phyloP scores from a whole-genome alignment of 1,284 basidiomycete species.

The Cutaneotrichosporon mucoides region DNA sequence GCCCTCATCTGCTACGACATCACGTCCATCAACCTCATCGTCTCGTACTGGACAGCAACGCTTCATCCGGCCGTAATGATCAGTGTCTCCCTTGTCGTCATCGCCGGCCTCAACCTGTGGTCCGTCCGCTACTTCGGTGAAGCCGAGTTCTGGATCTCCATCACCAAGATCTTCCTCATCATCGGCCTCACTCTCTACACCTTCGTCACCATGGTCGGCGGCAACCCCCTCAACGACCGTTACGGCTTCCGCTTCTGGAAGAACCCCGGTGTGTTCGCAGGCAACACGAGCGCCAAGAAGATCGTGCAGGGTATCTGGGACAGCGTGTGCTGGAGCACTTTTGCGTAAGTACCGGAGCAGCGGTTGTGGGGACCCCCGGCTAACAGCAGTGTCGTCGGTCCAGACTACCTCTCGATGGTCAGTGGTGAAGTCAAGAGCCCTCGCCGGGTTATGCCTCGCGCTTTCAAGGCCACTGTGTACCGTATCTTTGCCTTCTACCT shows the following conservation, averaged over 20 bases:
- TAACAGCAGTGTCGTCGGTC: conserved; percentile 18
- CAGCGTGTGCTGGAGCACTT: conserved; percentile 30
- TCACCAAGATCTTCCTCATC: conserved; percentile 35
- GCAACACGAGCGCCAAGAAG: conserved; percentile 17
- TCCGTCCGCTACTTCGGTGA: conserved; percentile 28
- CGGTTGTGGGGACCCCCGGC: background rate
- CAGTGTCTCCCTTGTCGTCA: conserved; percentile 22
- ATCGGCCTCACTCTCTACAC: conserved; percentile 36
- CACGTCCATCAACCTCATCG: conserved; percentile 8
- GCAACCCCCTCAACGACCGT: conserved; percentile 12
- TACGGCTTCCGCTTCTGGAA: conserved; percentile 38
- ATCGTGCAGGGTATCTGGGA: conserved; percentile 36
- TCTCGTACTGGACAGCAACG: conserved; percentile 27
- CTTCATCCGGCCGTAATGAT: conserved; percentile 34
- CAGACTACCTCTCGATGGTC: conserved; percentile 30
- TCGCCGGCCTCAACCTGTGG: conserved; percentile 27
- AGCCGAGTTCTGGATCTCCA: conserved; percentile 35
- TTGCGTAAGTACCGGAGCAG: conserved; percentile 24
- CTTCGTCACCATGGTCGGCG: conserved; percentile 39
- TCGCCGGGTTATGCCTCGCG: conserved; percentile 36
- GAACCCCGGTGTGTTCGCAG: conserved; percentile 31
- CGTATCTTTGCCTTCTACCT: conserved; percentile 41
- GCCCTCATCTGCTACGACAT: conserved; percentile 25
- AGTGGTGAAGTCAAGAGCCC: conserved; percentile 27
- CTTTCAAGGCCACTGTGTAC: conserved; percentile 33